Evolutionary conservation across 441 rosid species (phyloP).

Genomic region (Erysimum cheiri): DNA sequence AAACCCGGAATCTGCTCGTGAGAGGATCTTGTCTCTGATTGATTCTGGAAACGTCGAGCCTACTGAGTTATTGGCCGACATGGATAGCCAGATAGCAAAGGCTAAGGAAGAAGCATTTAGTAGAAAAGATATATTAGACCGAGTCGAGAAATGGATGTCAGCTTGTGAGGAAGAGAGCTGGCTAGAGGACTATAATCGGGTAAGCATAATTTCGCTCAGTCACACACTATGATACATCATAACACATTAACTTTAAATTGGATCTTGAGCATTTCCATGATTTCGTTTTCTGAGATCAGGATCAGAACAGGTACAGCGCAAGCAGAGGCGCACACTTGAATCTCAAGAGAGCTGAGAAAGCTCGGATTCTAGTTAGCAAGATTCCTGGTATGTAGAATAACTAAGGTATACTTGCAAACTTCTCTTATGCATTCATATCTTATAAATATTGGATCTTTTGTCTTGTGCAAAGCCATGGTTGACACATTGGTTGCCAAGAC

Average conservation of each 20-base stretch:
- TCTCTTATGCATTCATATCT: slow-evolving; percentile 18
- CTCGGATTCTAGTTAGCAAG: slow-evolving; percentile 89
- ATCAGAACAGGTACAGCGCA: slow-evolving; percentile 91
- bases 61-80: slow-evolving; percentile 80
- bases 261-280: slow-evolving; percentile 31
- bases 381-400: slow-evolving; percentile 76
- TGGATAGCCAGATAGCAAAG: slow-evolving; percentile 86
- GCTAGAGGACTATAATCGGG: slow-evolving; percentile 98
- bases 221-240: slow-evolving; percentile 10
- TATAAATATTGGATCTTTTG: slow-evolving; percentile 19
- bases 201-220: slow-evolving; percentile 36
- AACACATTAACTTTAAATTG: not conserved
- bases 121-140: slow-evolving; percentile 94
- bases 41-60: slow-evolving; percentile 94
- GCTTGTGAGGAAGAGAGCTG: slow-evolving; percentile 99
- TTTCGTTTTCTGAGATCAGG: slow-evolving; percentile 59
- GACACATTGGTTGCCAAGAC: slow-evolving; percentile 87
- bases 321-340: slow-evolving; percentile 98
- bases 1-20: slow-evolving; percentile 85
- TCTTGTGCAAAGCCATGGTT: slow-evolving; percentile 63
- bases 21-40: slow-evolving; percentile 77
- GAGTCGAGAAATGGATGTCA: slow-evolving; percentile 99
- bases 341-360: slow-evolving; percentile 98
- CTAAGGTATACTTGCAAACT: slow-evolving; percentile 9
- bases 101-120: slow-evolving; percentile 94